phyloP scores from a whole-genome alignment of 441 rosid genomes.

The Euphorbia schlechtendalii region DNA sequence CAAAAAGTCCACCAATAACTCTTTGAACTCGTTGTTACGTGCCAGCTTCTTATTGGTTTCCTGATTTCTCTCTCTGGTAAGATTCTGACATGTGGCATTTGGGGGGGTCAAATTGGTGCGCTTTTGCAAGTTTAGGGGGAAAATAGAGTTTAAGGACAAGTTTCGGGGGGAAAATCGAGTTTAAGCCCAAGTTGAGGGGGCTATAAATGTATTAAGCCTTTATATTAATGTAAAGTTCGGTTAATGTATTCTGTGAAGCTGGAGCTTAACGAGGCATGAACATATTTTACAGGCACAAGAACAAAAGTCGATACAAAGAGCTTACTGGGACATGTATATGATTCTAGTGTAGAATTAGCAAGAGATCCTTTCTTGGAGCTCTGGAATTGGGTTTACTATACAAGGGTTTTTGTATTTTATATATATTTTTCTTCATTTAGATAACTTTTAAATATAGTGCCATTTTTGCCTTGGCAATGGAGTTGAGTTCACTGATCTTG shows the following conservation, averaged over 20 bases:
- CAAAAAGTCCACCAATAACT: no score
- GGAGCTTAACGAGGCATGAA: not conserved
- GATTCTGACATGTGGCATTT: no score
- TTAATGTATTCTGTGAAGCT: not conserved
- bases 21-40: no score
- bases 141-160: no score
- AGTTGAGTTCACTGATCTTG: not conserved
- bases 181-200: no score
- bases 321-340: slow-evolving; percentile 21
- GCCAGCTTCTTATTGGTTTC: no score
- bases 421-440: slow-evolving; percentile 5
- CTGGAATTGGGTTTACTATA: slow-evolving; percentile 12
- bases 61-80: no score
- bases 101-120: no score
- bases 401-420: slow-evolving; percentile 18
- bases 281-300: slow-evolving; percentile 27
- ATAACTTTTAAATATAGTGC: slow-evolving; percentile 23
- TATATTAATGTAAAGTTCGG: no score
- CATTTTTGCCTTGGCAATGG: slow-evolving; percentile 14
- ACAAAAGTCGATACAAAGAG: slow-evolving; percentile 10
- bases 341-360: slow-evolving; percentile 28
- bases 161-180: no score
- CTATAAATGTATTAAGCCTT: no score
- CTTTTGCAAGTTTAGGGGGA: no score
- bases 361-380: slow-evolving; percentile 21